Base-by-base conservation (phyloP, 805 yeast species). In the Kodamaea neixiangensis region DNA sequence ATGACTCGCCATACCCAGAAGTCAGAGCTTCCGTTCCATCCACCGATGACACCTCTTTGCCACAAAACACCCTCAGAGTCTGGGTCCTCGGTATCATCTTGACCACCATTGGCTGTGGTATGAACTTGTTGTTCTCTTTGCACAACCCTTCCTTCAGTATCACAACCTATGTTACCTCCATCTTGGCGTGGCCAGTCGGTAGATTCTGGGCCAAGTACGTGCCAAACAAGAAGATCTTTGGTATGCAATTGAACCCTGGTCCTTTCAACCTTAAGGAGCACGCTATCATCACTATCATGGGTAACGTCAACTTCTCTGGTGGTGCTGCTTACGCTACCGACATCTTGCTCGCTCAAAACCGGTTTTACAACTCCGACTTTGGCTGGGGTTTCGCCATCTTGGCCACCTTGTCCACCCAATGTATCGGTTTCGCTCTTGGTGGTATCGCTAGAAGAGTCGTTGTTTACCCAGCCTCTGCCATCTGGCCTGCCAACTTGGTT, bases 401-500 rank as follows among this genome's bases (percentile, higher is more conserved):
- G 47, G 71, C 82, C 41, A 72, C 76, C 42, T 60, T 81, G 47
- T 75, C 86, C 11, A 76, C 86, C 35, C 89, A 86, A 63, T 71
- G 81, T 56, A 72, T 86, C 47, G 91, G 92, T 7, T 82, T 82
- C 55, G 85, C 87, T 21, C 64, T 83, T 47, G 89, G 88, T 41
- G 92, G 92, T 25, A 48, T 86, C 50, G 72, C 79, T 38, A 73
- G 86, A 55, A 76, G 79, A 55, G 71, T 83, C 33, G 72, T 86
- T 54, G 85, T 86, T 13, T 78, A 79, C 51, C 86, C 90, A 4
- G 77, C 85, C 4, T 71, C 81, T n/a, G 80, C 84, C 66, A 75
- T 85, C 47, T 87, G 92, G 92, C 93, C 93, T 3, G 66, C 80
- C 1, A 78, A 78, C 59, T 72, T 87, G 62, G 87, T 84, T 47